Base-by-base conservation (phyloP, 805 yeast genomes). In the Kodamaea kaohsiungensis region DNA sequence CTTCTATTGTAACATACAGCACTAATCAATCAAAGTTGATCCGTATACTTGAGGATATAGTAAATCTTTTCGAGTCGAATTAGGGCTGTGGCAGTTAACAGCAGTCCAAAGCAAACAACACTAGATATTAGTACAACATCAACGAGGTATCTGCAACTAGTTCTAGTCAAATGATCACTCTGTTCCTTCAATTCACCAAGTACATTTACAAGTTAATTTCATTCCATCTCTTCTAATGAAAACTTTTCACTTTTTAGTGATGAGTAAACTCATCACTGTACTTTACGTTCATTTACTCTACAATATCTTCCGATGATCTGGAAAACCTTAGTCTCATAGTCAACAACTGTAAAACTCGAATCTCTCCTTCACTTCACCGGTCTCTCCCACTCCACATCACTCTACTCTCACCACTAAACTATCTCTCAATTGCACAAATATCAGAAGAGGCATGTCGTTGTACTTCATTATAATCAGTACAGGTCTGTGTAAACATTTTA, bases 401-500 rank as follows among this genome's bases (percentile, higher is more conserved):
- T 19, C 7, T 38, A 19, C 22, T 13, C 10, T n/a, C n/a, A n/a
- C n/a, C n/a, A n/a, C n/a, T n/a, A n/a, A n/a, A n/a, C n/a, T 7
- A 13, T 25, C 48, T 46, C 38, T 16, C 18, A n/a, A 10, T 45
- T 35, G 30, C 38, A 43, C 53, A 43, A 39, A 25, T 40, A 47
- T 59, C 60, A 57, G 60, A 59, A 57, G 61, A 56, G 59, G 59
- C 59, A 56, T 58, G 61, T 58, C 55, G 56, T 55, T 59, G 53
- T 59, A 59, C 60, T 56, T 59, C 61, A 59, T 43, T 50, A 49
- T 59, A 67, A 63, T 80, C 80, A 76, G 84, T 77, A 77, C 84
- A 80, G 84, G 84, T 80, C 84, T 80, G 84, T 80, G 83, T 70
- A 56, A 50, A 60, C 68, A 71, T 75, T 68, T 71, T 56, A 72